Conservation (phyloP, 2,329 filamentous ascomycete genomes). For the Ascochyta clinopodiicola region DNA sequence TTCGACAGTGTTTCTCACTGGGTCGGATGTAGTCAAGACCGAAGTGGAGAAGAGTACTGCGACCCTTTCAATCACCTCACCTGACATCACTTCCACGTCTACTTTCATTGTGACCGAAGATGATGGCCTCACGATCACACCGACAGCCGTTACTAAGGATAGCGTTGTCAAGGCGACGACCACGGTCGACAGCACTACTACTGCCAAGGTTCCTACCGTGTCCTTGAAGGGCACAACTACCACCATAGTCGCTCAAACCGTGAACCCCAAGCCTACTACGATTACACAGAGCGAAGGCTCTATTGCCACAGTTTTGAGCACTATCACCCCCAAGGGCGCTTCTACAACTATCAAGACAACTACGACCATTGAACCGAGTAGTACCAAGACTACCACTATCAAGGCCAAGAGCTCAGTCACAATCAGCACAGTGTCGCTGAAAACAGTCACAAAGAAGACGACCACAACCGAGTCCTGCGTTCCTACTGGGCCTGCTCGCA, state of each 20-base stretch:
- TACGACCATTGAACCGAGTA: slow-evolving; percentile 18
- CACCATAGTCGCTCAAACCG: slow-evolving; percentile 27
- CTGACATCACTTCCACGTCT: slow-evolving; percentile 30
- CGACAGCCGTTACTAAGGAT: slow-evolving; percentile 20
- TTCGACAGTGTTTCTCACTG: slow-evolving; percentile 20
- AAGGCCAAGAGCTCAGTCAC: slow-evolving; percentile 29
- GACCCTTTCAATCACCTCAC: slow-evolving; percentile 35
- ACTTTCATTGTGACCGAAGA: slow-evolving; percentile 35
- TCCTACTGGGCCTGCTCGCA: slow-evolving; percentile 26
- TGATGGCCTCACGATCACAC: slow-evolving; percentile 27
- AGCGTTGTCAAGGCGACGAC: slow-evolving; percentile 19
- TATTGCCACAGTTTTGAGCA: slow-evolving; percentile 23
- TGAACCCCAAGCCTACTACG: slow-evolving; percentile 36
- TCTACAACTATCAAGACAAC: slow-evolving; percentile 22
- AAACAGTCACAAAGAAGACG: slow-evolving; percentile 39
- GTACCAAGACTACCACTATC: slow-evolving; percentile 32
- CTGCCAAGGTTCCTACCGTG: slow-evolving; percentile 20
- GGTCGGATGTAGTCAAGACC: slow-evolving; percentile 18
- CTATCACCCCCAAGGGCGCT: slow-evolving; percentile 20
- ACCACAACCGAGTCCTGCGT: slow-evolving; percentile 36
- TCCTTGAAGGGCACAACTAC: slow-evolving; percentile 27
- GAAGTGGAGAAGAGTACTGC: slow-evolving; percentile 28
- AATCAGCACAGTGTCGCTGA: slow-evolving; percentile 26
- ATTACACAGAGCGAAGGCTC: slow-evolving; percentile 28
- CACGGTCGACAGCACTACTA: slow-evolving; percentile 17